Base-by-base conservation (phyloP, 371 early-diverging fungal species). In the Nematocida displodere region DNA sequence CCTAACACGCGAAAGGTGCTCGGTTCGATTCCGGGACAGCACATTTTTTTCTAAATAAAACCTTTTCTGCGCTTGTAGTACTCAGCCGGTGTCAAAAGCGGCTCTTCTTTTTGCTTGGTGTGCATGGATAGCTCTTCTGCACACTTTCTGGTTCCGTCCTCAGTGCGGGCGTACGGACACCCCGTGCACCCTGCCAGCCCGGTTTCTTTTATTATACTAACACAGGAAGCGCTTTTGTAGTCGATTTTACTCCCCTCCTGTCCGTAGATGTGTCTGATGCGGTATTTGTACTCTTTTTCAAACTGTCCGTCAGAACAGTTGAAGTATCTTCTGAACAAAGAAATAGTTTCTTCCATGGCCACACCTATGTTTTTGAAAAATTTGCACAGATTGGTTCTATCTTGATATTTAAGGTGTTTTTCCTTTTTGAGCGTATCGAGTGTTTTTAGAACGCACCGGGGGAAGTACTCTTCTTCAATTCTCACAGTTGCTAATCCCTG, bases 211-310 rank as follows among this genome's bases (percentile, higher is more conserved):
- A 62, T 62, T 5, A 62, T 62, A 5, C 5, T 36, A 20, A 11
- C 7, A 24, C 62, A 62, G 2, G 44, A 47, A 37, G 36, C 46
- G 46, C 28, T 62, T 44, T 62, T 62, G 29, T 62, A 62, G 7
- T 39, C 62, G 17, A 33, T 67, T 31, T 42, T 89, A 55, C 89
- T 90, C 29, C 99, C 99, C 82, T 97, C 98, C 78, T 89, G 79
- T 56, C 99, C 99, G 83, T 97, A 99, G 80, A 89, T 92, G 85
- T 95, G 94, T 37, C 96, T 87, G 64, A 97, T 88, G 77, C 91
- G 91, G 85, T 99, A 99, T 0, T 92, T 87, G 77, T 97, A 94
- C 15, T 79, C 58, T 87, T 91, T 96, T 66, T 90, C 86, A 82
- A 95, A 96, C 76, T 89, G 87, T 59, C 91, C 92, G 53, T 89